Conservation (phyloP, 2,329 filamentous ascomycete genomes). For the Sporothrix mexicana region DNA sequence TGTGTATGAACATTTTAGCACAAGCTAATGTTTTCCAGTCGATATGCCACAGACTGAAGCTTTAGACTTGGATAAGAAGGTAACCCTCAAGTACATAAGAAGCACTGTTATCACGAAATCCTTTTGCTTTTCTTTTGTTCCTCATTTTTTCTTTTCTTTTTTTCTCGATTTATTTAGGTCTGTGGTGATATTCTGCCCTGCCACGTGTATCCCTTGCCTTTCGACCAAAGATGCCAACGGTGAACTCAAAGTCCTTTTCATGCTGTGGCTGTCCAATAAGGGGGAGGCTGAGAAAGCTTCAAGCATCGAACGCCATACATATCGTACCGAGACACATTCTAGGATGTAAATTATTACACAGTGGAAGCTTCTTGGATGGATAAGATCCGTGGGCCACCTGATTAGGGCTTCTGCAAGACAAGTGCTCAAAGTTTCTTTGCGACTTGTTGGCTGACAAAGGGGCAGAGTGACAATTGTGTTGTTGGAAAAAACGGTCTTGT, state of each 20-base stretch:
- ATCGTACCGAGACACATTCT: neutral
- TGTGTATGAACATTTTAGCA: no score
- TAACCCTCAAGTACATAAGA: no score
- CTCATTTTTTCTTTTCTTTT: no score
- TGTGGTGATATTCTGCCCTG: neutral
- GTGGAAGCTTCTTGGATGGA: neutral
- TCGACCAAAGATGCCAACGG: neutral
- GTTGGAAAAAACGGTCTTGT: neutral
- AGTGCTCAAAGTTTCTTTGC: neutral
- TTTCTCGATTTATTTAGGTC: no score
- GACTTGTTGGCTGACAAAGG: conserved; percentile 1
- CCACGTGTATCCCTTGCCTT: conserved; percentile 2
- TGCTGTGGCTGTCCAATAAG: no score
- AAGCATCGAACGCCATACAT: neutral
- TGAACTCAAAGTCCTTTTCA: no score
- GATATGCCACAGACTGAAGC: no score
- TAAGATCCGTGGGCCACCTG: neutral
- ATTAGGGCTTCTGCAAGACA: conserved; percentile 6
- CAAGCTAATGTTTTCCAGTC: no score
- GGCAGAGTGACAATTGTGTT: neutral
- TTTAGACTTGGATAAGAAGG: no score
- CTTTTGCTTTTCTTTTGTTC: no score
- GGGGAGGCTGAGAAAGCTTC: neutral
- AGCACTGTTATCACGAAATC: no score
- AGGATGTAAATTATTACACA: no score